phyloP scores from a whole-genome alignment of 164 flowering plant species.

The Stephania cephalantha region DNA sequence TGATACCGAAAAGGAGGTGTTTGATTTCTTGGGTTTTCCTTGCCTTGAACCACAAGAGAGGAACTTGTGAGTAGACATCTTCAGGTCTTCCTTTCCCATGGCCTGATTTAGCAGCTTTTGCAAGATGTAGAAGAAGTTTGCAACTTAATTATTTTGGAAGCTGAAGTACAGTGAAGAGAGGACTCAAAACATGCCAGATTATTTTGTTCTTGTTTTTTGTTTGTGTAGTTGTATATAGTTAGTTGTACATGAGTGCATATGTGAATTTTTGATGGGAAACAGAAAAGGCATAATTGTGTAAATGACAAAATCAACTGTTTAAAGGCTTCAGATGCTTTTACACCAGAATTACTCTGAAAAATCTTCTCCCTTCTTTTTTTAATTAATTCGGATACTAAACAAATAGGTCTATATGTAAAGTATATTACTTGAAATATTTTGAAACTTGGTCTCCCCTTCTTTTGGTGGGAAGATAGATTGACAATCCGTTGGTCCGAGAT shows the following conservation, averaged over 20 bases:
- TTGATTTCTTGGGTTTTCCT: slow-evolving; percentile 87
- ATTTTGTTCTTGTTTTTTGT: too few species aligned
- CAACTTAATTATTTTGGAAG: background rate
- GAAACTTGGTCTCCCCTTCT: too few species aligned
- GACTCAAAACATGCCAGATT: background rate
- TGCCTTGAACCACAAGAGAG: slow-evolving; percentile 92
- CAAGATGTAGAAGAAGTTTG: background rate
- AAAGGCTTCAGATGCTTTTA: background rate
- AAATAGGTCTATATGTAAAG: too few species aligned
- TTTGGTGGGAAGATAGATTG: too few species aligned
- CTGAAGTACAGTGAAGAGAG: background rate
- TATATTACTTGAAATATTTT: too few species aligned
- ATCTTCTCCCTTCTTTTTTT: too few species aligned
- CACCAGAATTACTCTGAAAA: too few species aligned
- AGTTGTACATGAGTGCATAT: too few species aligned
- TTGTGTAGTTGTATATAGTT: too few species aligned
- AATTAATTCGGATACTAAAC: too few species aligned
- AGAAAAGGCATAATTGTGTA: background rate
- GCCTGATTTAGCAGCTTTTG: background rate
- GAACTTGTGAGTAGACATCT: slow-evolving; percentile 45
- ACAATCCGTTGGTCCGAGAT: too few species aligned
- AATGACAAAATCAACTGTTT: background rate
- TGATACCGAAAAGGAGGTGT: slow-evolving; percentile 76
- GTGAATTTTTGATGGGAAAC: too few species aligned
- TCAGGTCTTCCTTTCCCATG: background rate